Evolutionary conservation across 2,329 filamentous ascomycete species (phyloP), one percentile per base, ranked within the genome.

Genomic region (Teratosphaeria viscida): DNA sequence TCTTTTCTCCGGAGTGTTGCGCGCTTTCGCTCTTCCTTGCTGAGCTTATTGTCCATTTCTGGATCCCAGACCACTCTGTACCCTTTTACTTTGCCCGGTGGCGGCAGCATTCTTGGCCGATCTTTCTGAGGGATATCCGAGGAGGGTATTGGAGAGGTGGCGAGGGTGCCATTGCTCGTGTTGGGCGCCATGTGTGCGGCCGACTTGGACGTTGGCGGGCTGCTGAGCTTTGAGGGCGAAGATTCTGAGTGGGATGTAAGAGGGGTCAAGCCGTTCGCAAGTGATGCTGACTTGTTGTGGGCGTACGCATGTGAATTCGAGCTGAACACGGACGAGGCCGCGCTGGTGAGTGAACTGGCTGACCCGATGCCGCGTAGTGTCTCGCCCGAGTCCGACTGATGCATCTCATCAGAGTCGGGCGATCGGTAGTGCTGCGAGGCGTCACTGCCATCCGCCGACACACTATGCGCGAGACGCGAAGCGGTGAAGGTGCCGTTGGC

Each of bases 291-390:
- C 71, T 81, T 79, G 67, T 81, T 82, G 71, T 81, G 76, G 71
- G 83, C 83, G 68, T 78, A 72, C 67, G 77, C 73, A 59, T 78
- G 75, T 60, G 78, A 72, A 64, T 78, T 76, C 66, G 77, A 76
- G 67, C 85, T 89, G 75, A 89, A 88, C 65, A 87, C 79, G 58
- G 89, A 90, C 53, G 87, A 90, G 56, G 81, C 81, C 58, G 85
- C 83, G 76, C 86, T 90, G 60, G 82, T 80, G 70, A 86, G 81
- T 60, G 88, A 90, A 75, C 85, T 89, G 59, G 85, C 83, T 56
- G 88, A 91, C 68, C 84, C 86, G 66, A 86, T 81, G 63, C 84
- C 85, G 73, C 86, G 87, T 69, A 87, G 80, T 57, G 86, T 81
- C 68, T 91, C 87, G 73, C 83, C 84, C 54, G 71, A 65, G 66